Conservation (phyloP, 768 basidiomycete genomes). For the Gyrodon lividus region DNA sequence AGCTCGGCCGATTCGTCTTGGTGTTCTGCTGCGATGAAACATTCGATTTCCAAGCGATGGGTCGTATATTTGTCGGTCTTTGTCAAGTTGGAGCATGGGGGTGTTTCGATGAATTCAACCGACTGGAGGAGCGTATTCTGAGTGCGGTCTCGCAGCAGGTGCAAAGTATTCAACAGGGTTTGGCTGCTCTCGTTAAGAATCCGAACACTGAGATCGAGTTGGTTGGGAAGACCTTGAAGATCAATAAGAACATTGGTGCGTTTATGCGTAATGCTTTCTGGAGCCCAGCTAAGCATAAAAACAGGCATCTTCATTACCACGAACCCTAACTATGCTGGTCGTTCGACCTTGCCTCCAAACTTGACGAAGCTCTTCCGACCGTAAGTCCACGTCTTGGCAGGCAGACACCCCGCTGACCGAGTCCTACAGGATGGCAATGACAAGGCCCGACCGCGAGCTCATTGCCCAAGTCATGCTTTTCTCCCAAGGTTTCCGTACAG, state of each 20-base stretch:
- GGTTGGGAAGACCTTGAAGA: conserved; percentile 89
- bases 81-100: conserved; percentile 99
- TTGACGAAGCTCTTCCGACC: conserved; percentile 91
- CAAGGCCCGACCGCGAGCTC: conserved; percentile 94
- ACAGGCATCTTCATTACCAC: conserved; percentile 97
- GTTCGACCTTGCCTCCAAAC: conserved; percentile 86
- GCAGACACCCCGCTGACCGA: conserved; percentile 8
- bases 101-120: conserved; percentile 97
- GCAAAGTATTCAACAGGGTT: conserved; percentile 95
- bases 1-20: conserved; percentile 96
- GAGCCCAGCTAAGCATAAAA: conserved; percentile 8
- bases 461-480: conserved; percentile 99
- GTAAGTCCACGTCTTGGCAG: conserved; percentile 43
- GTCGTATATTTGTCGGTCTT: conserved; percentile 96
- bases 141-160: conserved; percentile 99
- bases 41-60: conserved; percentile 99
- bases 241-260: conserved; percentile 90
- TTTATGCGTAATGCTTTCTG: neutral
- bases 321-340: conserved; percentile 98
- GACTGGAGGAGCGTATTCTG: conserved; percentile 95
- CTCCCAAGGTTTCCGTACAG: conserved; percentile 98
- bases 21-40: conserved; percentile 99
- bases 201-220: conserved; percentile 91
- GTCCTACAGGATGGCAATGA: conserved; percentile 90
- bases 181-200: conserved; percentile 79